Conservation (phyloP, 129 eudicot genomes). For the Logfia minima region DNA sequence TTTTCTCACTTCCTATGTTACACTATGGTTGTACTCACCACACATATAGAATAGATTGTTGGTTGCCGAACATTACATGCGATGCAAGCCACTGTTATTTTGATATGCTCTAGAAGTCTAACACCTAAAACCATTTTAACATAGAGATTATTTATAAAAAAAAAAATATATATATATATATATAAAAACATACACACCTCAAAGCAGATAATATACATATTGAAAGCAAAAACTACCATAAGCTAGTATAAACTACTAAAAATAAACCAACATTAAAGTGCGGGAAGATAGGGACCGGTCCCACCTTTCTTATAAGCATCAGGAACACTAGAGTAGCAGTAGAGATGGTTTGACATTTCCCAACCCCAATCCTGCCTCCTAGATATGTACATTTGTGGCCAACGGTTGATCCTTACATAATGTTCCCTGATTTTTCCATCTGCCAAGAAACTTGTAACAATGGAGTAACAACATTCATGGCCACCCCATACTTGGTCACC, state of each 20-base stretch:
- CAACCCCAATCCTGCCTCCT: conserved; percentile 79
- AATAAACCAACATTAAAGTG: not conserved
- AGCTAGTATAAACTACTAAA: not conserved
- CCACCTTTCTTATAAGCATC: conserved; percentile 62
- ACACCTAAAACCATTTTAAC: too few relatives aligned
- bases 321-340: conserved; percentile 60
- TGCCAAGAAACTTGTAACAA: conserved; percentile 56
- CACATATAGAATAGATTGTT: too few relatives aligned
- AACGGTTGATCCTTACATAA: conserved; percentile 82
- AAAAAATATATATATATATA: too few relatives aligned
- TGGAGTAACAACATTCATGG: conserved; percentile 68
- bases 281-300: conserved; percentile 57
- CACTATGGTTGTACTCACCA: too few relatives aligned
- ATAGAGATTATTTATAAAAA: too few relatives aligned
- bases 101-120: too few relatives aligned
- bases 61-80: too few relatives aligned
- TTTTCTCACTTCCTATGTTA: too few relatives aligned
- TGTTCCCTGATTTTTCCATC: conserved; percentile 69
- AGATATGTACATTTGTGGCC: conserved; percentile 53
- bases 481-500: conserved; percentile 88
- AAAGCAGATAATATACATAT: too few relatives aligned
- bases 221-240: too few relatives aligned
- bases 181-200: too few relatives aligned
- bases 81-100: too few relatives aligned
- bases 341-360: conserved; percentile 70